These are phyloP conservation scores for Penicillium psychrosexuale DNA, from an alignment of 2,329 filamentous ascomycete species.

Conservation along the genomic window DNA sequence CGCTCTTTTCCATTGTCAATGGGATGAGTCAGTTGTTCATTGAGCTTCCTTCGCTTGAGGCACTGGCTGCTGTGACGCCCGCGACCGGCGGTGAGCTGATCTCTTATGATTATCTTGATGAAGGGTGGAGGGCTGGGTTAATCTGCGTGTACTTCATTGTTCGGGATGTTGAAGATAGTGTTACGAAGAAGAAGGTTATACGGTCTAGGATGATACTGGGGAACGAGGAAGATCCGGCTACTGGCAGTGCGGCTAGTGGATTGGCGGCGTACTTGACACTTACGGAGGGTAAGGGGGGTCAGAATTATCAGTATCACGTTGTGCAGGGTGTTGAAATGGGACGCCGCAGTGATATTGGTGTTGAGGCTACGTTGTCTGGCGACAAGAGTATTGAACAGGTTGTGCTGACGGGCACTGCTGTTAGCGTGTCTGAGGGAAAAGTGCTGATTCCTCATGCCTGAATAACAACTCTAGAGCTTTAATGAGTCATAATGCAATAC, in stretches of 20 bases:
- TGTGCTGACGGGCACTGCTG: conserved; percentile 35
- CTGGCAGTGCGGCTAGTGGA: conserved; percentile 59
- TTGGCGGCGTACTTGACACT: conserved; percentile 55
- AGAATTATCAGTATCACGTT: conserved; percentile 48
- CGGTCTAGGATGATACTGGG: conserved; percentile 32
- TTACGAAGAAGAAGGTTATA: conserved; percentile 44
- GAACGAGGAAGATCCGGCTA: conserved; percentile 33
- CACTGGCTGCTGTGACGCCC: conserved; percentile 46
- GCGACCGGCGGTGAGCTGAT: conserved; percentile 26
- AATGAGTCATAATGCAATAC: background rate
- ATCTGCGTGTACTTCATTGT: conserved; percentile 35
- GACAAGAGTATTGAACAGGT: conserved; percentile 32
- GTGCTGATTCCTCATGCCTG: conserved; percentile 25
- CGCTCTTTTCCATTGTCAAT: conserved; percentile 40
- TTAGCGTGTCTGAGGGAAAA: conserved; percentile 36
- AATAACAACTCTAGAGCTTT: background rate
- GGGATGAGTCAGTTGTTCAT: conserved; percentile 60
- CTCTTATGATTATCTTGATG: conserved; percentile 29
- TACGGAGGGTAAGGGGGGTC: conserved; percentile 32
- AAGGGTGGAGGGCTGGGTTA: conserved; percentile 32
- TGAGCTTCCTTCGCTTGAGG: conserved; percentile 58
- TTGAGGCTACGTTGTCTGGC: conserved; percentile 26
- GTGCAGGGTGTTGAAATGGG: conserved; percentile 69
- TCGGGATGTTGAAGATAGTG: conserved; percentile 55
- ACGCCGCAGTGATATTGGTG: conserved; percentile 43